Conservation (phyloP, 352 stramenopile genomes). For the Phytophthora fragariaefolia region DNA sequence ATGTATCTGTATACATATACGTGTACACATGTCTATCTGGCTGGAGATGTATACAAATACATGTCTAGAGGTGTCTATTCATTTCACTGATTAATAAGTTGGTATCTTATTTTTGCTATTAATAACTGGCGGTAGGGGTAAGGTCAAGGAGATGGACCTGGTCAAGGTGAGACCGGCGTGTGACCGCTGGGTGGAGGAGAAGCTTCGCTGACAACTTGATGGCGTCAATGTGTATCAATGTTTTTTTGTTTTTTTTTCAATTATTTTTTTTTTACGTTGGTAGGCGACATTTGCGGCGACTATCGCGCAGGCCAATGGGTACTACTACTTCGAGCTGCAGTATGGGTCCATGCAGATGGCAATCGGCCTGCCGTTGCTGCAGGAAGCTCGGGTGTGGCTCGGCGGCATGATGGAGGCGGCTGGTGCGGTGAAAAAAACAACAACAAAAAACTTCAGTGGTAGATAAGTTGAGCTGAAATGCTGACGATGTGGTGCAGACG, state of each 20-base stretch:
- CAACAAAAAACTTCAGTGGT: neutral
- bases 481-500: conserved; percentile 41
- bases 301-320: conserved; percentile 47
- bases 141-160: conserved; percentile 74
- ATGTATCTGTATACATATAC: no score
- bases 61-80: neutral
- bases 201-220: no score
- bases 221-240: no score
- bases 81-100: conserved; percentile 2
- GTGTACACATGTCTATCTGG: no score
- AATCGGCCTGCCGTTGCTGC: conserved; percentile 57
- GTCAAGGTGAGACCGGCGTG: conserved; percentile 52
- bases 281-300: conserved; percentile 50
- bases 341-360: conserved; percentile 46
- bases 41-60: no score
- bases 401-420: conserved; percentile 70
- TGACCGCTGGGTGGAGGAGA: neutral
- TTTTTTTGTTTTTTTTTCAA: neutral
- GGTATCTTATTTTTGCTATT: neutral
- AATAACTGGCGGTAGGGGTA: conserved; percentile 35
- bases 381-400: conserved; percentile 61
- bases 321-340: conserved; percentile 72
- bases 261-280: conserved; percentile 6
- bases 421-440: conserved; percentile 32
- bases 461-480: neutral